Evolutionary conservation across 495 filamentous ascomycete species (phyloP), one percentile per base, ranked within the genome.

Genomic region (Choiromyces venosus): DNA sequence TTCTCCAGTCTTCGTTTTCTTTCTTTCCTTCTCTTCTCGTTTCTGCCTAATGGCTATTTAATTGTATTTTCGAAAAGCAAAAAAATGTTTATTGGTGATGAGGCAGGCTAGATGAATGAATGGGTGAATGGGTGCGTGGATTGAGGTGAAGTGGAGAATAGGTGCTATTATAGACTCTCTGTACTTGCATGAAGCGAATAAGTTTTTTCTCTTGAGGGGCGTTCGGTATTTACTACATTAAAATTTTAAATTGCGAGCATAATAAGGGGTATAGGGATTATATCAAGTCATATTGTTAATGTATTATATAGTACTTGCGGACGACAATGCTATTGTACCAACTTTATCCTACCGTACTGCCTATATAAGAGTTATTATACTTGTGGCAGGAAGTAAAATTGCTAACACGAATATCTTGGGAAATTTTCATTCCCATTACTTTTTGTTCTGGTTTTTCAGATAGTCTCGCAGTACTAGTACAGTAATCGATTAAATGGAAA

Each of bases 1-100:
- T 68, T 74, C 25, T 67, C 67, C 38, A 73, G 67, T 73, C 74
- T 35, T 74, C 64, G 74, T 66, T 67, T 61, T 16, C 52, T 61
- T 33, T 56, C 46, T 29, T 46, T 21, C 42, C n/a, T 46, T 67
- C 73, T 61, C 40, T 70, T 36, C 71, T 33, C 29, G 35, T 29
- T 68, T 44, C 61, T 66, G 67, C 70, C 71, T 37, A 61, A 70
- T 35, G 70, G 65, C 76, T 77, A 73, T 72, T 72, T 73, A 65
- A 69, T 67, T 56, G 66, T 77, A 67, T 77, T 52, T 42, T 71
- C 12, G 29, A 33, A 33, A 18, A 16, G 12, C 25, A 61, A 61
- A 61, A 29, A 33, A 61, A 61, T 33, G 25, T 16, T 61, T 33
- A 33, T 33, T 12, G 33, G 52, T 33, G 52, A 61, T 18, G 52